phyloP scores from a whole-genome alignment of 495 filamentous ascomycete genomes.

The Ramalina intermedia region DNA sequence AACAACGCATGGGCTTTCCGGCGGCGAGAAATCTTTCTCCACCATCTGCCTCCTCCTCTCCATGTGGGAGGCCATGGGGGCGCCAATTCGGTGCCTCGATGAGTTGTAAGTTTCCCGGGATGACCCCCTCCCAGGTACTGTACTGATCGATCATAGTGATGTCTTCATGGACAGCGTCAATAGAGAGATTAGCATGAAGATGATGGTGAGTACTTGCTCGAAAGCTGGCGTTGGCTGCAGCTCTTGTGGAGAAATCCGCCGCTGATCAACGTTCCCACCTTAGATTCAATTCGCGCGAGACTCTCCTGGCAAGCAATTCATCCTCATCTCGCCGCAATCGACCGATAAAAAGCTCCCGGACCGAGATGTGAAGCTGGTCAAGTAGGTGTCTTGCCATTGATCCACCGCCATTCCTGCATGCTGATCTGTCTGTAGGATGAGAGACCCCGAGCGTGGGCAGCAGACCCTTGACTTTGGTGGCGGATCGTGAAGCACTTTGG shows the following conservation, averaged over 20 bases:
- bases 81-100: slow-evolving; percentile 84
- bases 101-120: slow-evolving; percentile 52
- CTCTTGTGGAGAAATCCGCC: slow-evolving; percentile 2
- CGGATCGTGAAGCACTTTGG: neutral
- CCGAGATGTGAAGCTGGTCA: slow-evolving; percentile 72
- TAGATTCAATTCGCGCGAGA: slow-evolving; percentile 71
- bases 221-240: neutral
- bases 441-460: slow-evolving; percentile 44
- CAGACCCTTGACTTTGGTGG: slow-evolving; percentile 15
- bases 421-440: slow-evolving; percentile 27
- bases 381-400: slow-evolving; percentile 34
- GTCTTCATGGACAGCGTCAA: slow-evolving; percentile 99
- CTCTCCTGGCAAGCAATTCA: slow-evolving; percentile 81
- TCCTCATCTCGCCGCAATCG: slow-evolving; percentile 89
- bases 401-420: neutral
- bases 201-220: slow-evolving; percentile 53
- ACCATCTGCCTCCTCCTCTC: slow-evolving; percentile 84
- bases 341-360: slow-evolving; percentile 49
- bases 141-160: slow-evolving; percentile 37
- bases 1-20: slow-evolving; percentile 79
- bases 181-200: slow-evolving; percentile 78
- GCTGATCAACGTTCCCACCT: slow-evolving; percentile 2
- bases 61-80: slow-evolving; percentile 97
- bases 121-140: neutral
- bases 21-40: slow-evolving; percentile 95